Percentiles rank a stretch among this genome's conserved stretches.
Evolutionary conservation across 768 basidiomycete species (phyloP).

Genomic region (Suillus ampliporus): DNA sequence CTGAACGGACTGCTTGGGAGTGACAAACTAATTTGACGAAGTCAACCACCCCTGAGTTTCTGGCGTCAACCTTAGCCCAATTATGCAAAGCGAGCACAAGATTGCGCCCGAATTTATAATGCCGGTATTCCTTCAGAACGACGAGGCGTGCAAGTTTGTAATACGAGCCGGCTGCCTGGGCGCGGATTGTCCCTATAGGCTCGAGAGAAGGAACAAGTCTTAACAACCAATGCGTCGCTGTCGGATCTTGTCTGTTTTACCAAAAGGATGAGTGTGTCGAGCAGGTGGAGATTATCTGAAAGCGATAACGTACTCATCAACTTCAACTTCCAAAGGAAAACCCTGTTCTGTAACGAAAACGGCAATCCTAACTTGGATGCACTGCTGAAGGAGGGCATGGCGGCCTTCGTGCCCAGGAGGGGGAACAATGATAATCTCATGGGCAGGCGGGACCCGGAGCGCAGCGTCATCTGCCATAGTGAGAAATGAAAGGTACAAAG

Average conservation of each 20-base stretch:
- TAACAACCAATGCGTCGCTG: slow-evolving; percentile 73
- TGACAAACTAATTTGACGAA: slow-evolving; percentile 58
- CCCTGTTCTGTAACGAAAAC: slow-evolving; percentile 59
- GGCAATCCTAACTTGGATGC: slow-evolving; percentile 59
- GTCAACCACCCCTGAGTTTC: slow-evolving; percentile 26
- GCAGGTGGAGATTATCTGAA: background rate
- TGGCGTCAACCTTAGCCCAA: slow-evolving; percentile 55
- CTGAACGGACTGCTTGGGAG: slow-evolving; percentile 59
- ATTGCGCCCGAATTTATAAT: slow-evolving; percentile 64
- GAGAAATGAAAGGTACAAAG: slow-evolving; percentile 8
- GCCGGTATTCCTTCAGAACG: slow-evolving; percentile 69
- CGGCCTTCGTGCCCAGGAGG: slow-evolving; percentile 42
- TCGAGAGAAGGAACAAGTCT: slow-evolving; percentile 62
- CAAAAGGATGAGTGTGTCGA: background rate
- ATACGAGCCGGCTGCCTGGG: slow-evolving; percentile 39
- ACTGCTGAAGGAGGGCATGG: slow-evolving; percentile 62
- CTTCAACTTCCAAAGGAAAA: slow-evolving; percentile 76
- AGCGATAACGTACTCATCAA: slow-evolving; percentile 64
- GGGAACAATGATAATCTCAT: slow-evolving; percentile 63
- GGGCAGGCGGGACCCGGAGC: slow-evolving; percentile 38
- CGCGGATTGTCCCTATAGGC: slow-evolving; percentile 77
- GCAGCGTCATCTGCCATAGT: slow-evolving; percentile 22
- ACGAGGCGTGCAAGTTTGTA: slow-evolving; percentile 80
- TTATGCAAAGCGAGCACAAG: slow-evolving; percentile 69
- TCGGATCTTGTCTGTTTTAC: slow-evolving; percentile 58